phyloP scores from a whole-genome alignment of 164 flowering plant species.

The Liriodendron chinense region DNA sequence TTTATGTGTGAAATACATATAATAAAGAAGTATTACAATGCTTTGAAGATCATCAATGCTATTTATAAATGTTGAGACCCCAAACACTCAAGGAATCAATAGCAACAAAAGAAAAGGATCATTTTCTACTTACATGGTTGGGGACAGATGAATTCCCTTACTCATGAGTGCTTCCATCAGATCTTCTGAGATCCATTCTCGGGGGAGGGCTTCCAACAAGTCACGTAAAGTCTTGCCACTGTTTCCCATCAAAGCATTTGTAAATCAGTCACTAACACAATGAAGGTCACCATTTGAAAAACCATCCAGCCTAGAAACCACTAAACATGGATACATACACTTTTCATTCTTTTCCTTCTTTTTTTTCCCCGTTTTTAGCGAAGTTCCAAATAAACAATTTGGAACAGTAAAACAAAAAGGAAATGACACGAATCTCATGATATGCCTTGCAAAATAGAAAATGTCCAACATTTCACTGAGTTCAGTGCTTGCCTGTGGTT shows the following conservation, averaged over 20 bases:
- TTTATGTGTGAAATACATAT: neutral
- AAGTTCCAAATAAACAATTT: neutral
- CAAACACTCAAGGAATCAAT: slow-evolving; percentile 1
- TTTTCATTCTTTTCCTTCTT: too few species aligned
- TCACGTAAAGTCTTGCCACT: slow-evolving; percentile 93
- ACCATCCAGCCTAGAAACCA: too few species aligned
- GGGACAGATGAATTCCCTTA: slow-evolving; percentile 79
- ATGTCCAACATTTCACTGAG: too few species aligned
- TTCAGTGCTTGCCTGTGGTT: slow-evolving; percentile 71
- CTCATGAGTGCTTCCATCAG: slow-evolving; percentile 78
- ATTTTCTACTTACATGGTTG: slow-evolving; percentile 69
- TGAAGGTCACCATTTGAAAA: neutral
- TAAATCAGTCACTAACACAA: slow-evolving; percentile 4
- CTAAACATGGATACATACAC: too few species aligned
- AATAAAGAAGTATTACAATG: neutral
- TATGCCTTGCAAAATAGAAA: neutral
- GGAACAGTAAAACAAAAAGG: neutral
- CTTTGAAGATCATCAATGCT: neutral
- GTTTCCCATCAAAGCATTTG: slow-evolving; percentile 7
- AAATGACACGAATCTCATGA: neutral
- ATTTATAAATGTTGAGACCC: neutral
- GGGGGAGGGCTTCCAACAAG: slow-evolving; percentile 86
- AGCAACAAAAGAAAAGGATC: slow-evolving; percentile 1
- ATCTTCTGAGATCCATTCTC: slow-evolving; percentile 99
- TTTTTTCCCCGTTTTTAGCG: neutral